Evolutionary conservation across 345 rosid species (phyloP).

Genomic region (Pistacia integerrima): DNA sequence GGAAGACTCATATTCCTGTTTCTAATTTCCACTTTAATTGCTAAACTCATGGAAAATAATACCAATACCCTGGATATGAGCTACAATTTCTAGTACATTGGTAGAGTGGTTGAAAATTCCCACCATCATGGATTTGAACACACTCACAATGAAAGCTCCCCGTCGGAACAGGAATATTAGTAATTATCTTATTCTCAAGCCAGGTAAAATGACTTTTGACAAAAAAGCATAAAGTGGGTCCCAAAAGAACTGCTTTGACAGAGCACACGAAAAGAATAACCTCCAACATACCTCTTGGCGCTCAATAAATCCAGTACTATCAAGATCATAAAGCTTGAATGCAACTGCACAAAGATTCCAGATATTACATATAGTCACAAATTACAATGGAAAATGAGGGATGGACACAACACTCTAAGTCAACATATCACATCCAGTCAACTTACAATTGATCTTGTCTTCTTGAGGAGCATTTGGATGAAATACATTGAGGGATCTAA

Average conservation of each 20-base stretch:
- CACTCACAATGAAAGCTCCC: not conserved
- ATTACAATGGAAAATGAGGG: not conserved
- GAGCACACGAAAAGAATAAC: constrained; percentile 2
- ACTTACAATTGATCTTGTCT: constrained; percentile 90
- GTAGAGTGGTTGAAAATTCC: not conserved
- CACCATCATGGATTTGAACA: not conserved
- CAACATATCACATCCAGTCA: not conserved
- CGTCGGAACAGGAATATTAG: not conserved
- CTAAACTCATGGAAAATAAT: not conserved
- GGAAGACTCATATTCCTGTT: too few relatives aligned
- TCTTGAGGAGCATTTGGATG: constrained; percentile 86
- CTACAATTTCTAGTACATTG: not conserved
- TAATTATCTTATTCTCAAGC: not conserved
- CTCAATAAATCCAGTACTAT: constrained; percentile 87
- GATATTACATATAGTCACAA: constrained; percentile 5
- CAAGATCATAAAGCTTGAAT: constrained; percentile 93
- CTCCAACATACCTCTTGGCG: constrained; percentile 76
- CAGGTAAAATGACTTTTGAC: not conserved
- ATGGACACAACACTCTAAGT: not conserved
- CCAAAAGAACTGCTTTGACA: constrained; percentile 1
- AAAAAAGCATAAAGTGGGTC: not conserved
- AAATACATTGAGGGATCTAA: constrained; percentile 81
- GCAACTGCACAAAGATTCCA: constrained; percentile 61
- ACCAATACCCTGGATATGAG: not conserved
- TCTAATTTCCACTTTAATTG: too few relatives aligned